Evolutionary conservation across 1,139 yeast genomes (phyloP).

Genomic region (Lodderomyces jiufengensis): DNA sequence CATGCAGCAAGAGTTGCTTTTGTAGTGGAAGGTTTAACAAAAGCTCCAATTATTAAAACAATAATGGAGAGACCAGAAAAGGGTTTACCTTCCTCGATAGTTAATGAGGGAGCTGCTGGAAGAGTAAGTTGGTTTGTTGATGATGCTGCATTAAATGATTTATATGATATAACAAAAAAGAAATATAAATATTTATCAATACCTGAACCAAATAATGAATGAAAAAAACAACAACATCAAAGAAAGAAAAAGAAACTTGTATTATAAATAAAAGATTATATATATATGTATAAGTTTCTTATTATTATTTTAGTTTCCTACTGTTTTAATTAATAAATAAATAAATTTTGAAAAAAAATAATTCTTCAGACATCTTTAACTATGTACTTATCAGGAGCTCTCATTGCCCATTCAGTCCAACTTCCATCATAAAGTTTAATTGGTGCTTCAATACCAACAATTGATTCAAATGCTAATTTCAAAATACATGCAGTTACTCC

Average conservation of each 20-base stretch:
- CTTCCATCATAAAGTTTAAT: constrained; percentile 78
- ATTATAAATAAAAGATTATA: no score
- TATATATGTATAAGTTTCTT: no score
- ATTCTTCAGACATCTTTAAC: constrained; percentile 18
- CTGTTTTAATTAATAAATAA: no score
- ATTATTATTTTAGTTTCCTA: no score
- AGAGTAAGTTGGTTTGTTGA: constrained; percentile 98
- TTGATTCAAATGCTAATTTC: constrained; percentile 44
- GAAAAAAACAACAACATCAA: neutral
- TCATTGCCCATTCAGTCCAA: constrained; percentile 73
- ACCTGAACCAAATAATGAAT: constrained; percentile 9
- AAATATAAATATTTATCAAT: constrained; percentile 60
- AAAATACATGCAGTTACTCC: constrained; percentile 92
- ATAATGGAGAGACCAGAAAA: constrained; percentile 98
- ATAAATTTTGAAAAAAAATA: no score
- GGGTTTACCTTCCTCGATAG: constrained; percentile 91
- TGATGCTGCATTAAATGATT: constrained; percentile 87
- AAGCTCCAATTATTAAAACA: constrained; percentile 87
- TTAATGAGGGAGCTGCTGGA: constrained; percentile 95
- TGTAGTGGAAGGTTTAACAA: constrained; percentile 93
- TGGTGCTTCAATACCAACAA: constrained; percentile 56
- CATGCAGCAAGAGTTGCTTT: constrained; percentile 91
- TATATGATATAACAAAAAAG: constrained; percentile 68
- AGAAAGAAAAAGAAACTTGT: neutral
- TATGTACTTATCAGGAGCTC: constrained; percentile 38